These are phyloP conservation scores for Xylaria bambusicola DNA, from an alignment of 495 filamentous ascomycete genomes.

Conservation along the genomic window DNA sequence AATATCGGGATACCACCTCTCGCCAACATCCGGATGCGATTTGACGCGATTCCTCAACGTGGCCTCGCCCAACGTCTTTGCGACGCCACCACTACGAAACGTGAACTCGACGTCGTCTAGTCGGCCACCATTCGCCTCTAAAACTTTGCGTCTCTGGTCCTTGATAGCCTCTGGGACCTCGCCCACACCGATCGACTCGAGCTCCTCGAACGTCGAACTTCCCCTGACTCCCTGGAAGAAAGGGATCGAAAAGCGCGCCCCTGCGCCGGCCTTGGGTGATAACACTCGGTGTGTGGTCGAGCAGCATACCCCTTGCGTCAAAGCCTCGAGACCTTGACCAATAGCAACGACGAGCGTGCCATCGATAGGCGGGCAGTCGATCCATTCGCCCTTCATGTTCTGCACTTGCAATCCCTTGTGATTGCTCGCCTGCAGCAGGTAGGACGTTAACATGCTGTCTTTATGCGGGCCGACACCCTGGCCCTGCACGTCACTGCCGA, in stretches of 20 bases:
- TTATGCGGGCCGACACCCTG: constrained; percentile 93
- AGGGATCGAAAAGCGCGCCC: constrained; percentile 80
- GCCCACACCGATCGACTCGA: constrained; percentile 56
- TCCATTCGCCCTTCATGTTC: constrained; percentile 80
- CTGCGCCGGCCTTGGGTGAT: constrained; percentile 61
- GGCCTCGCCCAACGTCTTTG: constrained; percentile 74
- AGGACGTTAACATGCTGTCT: constrained; percentile 84
- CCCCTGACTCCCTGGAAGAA: constrained; percentile 92
- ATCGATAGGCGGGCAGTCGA: constrained; percentile 67
- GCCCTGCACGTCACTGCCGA: constrained; percentile 49
- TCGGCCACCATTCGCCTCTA: constrained; percentile 50
- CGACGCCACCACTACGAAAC: constrained; percentile 62
- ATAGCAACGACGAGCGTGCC: constrained; percentile 84
- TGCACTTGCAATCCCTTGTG: constrained; percentile 88
- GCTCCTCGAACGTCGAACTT: constrained; percentile 75
- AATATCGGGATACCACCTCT: constrained; percentile 79
- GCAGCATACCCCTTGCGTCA: constrained; percentile 85
- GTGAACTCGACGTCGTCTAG: constrained; percentile 79
- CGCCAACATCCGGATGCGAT: constrained; percentile 87
- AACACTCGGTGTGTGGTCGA: constrained; percentile 85
- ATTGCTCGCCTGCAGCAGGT: constrained; percentile 80
- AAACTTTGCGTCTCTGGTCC: constrained; percentile 54
- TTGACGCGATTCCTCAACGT: constrained; percentile 85
- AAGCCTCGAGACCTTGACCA: constrained; percentile 86
- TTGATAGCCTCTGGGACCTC: constrained; percentile 68